phyloP scores from a whole-genome alignment of 2,329 filamentous ascomycete species.

The Chaetomiaceae sp. region DNA sequence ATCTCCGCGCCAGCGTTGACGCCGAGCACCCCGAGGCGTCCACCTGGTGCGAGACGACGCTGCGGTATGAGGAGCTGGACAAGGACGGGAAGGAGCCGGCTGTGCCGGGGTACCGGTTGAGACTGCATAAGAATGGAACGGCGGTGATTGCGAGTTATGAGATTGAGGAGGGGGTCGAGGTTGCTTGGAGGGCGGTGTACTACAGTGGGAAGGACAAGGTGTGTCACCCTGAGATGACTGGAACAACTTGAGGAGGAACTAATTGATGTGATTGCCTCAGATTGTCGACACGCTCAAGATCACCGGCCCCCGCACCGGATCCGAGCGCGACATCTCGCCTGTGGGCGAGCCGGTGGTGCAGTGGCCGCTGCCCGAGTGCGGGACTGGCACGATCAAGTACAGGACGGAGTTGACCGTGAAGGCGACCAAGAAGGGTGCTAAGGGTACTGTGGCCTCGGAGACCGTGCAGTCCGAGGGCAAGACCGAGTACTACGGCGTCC shows the following conservation, averaged over 20 bases:
- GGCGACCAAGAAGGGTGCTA: conserved; percentile 5
- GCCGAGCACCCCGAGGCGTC: conserved; percentile 1
- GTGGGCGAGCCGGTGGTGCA: neutral
- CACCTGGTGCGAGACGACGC: conserved; percentile 14
- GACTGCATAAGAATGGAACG: conserved; percentile 14
- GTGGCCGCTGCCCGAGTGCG: conserved; percentile 7
- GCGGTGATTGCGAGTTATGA: conserved; percentile 1
- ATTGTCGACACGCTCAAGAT: conserved; percentile 8
- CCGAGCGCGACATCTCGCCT: neutral
- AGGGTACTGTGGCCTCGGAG: conserved; percentile 3
- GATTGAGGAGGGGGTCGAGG: conserved; percentile 9
- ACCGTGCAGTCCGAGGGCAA: neutral
- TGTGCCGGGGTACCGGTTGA: conserved; percentile 3
- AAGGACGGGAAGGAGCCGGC: neutral
- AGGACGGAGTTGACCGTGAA: conserved; percentile 7
- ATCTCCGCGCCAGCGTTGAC: conserved; percentile 1
- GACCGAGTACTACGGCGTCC: conserved; percentile 1
- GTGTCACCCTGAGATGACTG: neutral
- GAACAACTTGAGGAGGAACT: neutral
- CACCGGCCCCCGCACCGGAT: neutral
- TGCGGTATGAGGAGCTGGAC: conserved; percentile 5
- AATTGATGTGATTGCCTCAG: too few species aligned
- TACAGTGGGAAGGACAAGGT: neutral
- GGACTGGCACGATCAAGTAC: conserved; percentile 10
- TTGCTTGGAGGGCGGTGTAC: conserved; percentile 1